Base-by-base conservation (phyloP, 2,329 filamentous ascomycete genomes). In the Aspergillus ruber region DNA sequence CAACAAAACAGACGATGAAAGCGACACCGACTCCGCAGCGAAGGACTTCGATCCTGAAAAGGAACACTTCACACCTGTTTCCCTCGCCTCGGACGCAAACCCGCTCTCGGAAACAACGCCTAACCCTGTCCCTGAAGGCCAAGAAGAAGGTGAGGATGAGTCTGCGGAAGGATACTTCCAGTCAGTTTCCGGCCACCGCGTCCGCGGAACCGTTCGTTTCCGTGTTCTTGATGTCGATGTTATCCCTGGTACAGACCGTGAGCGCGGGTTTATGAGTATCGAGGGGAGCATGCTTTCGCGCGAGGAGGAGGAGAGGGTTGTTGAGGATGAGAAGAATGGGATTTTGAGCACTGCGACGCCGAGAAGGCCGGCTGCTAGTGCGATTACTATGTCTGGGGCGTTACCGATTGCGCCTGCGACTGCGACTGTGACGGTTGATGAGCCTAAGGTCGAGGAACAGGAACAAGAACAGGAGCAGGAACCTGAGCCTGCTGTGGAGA, bases 231-330 rank as follows among this genome's bases (percentile, higher is more conserved):
- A 94, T 64, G 88, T 93, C 53, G 90, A 96, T 57, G 63, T 74
- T 20, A 74, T 74, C 58, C 85, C 87, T 1, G 85, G 84, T 23
- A 79, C 83, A 42, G 88, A 86, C 54, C 82, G 83, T 45, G 76
- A 76, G 44, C 85, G 85, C 50, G 88, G 86, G 9, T 93, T 91
- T 63, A 70, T 95, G 51, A 90, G 85, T 56, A 84, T 96, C 52
- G 86, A 93, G 65, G 91, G 90, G 21, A 94, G 88, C n/a, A 84
- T 95, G 79, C 71, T 95, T 43, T 75, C 78, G 42, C 79, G 79
- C 39, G 79, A 81, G 17, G 84, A 83, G 20, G 89, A 94, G 69
- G 73, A 70, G 55, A 70, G 72, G 21, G 70, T 86, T 25, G 71
- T 80, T 42, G 73, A 75, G 7, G 73, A 79, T 50, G 81, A 85